Evolutionary conservation across 352 stramenopile species (phyloP).

Genomic region (Phytophthora kernoviae): DNA sequence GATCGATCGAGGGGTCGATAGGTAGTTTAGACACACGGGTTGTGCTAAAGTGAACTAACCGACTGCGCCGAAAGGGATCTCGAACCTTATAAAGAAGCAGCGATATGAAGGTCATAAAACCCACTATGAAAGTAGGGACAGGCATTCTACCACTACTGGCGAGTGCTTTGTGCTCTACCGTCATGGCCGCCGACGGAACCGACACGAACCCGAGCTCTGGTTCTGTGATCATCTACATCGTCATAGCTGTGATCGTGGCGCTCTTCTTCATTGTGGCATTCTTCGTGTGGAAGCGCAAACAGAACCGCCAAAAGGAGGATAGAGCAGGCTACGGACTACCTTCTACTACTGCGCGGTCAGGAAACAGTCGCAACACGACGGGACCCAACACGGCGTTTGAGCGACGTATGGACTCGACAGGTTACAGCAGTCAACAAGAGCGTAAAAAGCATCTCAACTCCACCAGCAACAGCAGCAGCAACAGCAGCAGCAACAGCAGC

Average conservation of each 20-base stretch:
- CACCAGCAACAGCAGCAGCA: slow-evolving; percentile 9
- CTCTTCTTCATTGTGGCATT: slow-evolving; percentile 53
- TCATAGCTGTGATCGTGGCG: slow-evolving; percentile 52
- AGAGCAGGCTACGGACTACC: slow-evolving; percentile 18
- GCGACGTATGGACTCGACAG: slow-evolving; percentile 26
- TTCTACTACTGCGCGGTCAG: slow-evolving; percentile 18
- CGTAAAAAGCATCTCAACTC: background rate
- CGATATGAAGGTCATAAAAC: slow-evolving; percentile 23
- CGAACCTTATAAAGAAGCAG: background rate
- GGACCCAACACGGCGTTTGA: slow-evolving; percentile 23
- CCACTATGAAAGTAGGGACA: background rate
- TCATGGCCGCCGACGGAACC: slow-evolving; percentile 14
- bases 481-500: background rate
- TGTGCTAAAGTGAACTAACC: too few species aligned
- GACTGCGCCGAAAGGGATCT: too few species aligned
- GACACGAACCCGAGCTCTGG: slow-evolving; percentile 27
- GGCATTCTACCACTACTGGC: slow-evolving; percentile 13
- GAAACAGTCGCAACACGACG: slow-evolving; percentile 18
- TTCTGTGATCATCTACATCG: slow-evolving; percentile 62
- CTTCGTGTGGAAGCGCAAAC: slow-evolving; percentile 59
- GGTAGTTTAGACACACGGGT: background rate
- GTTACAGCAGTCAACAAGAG: slow-evolving; percentile 28
- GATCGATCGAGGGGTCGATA: background rate
- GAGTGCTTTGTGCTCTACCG: slow-evolving; percentile 5
- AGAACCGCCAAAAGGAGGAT: slow-evolving; percentile 28